Conservation (phyloP, 2,329 filamentous ascomycete species). For the Penicillium sp. region DNA sequence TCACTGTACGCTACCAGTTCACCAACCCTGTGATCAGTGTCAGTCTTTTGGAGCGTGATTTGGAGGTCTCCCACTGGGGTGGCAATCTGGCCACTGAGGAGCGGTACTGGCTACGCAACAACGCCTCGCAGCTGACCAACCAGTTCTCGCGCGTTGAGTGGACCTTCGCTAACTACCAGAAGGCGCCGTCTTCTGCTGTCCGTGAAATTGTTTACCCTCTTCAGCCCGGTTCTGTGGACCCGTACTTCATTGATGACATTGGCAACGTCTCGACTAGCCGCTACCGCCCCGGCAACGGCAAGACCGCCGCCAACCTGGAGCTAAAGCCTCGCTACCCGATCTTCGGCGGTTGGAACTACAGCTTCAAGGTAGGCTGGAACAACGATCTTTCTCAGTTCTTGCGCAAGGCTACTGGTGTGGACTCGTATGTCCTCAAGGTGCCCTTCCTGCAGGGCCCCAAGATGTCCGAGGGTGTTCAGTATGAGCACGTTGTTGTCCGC, state of each 20-base stretch:
- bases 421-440: slow-evolving; percentile 81
- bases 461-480: slow-evolving; percentile 80
- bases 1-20: slow-evolving; percentile 88
- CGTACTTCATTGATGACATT: slow-evolving; percentile 95
- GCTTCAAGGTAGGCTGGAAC: slow-evolving; percentile 96
- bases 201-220: slow-evolving; percentile 81
- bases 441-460: slow-evolving; percentile 93
- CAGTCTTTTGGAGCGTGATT: slow-evolving; percentile 76
- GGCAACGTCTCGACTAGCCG: slow-evolving; percentile 94
- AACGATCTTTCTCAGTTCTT: slow-evolving; percentile 76
- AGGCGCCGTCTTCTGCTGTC: slow-evolving; percentile 72
- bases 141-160: slow-evolving; percentile 77
- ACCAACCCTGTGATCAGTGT: slow-evolving; percentile 86
- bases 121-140: slow-evolving; percentile 72
- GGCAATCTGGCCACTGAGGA: slow-evolving; percentile 96
- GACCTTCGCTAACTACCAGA: slow-evolving; percentile 71
- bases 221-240: slow-evolving; percentile 73
- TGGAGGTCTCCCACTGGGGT: slow-evolving; percentile 97
- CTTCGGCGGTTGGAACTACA: slow-evolving; percentile 98
- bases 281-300: slow-evolving; percentile 60
- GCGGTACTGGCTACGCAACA: slow-evolving; percentile 83
- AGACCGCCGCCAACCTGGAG: slow-evolving; percentile 67
- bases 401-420: slow-evolving; percentile 58
- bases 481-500: slow-evolving; percentile 74
- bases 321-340: slow-evolving; percentile 93